A percentile compares a stretch with the other conserved stretches of the same genome.
These are phyloP conservation scores for Penicillium ucsense DNA, from an alignment of 495 filamentous ascomycete genomes.

Conservation along the genomic window DNA sequence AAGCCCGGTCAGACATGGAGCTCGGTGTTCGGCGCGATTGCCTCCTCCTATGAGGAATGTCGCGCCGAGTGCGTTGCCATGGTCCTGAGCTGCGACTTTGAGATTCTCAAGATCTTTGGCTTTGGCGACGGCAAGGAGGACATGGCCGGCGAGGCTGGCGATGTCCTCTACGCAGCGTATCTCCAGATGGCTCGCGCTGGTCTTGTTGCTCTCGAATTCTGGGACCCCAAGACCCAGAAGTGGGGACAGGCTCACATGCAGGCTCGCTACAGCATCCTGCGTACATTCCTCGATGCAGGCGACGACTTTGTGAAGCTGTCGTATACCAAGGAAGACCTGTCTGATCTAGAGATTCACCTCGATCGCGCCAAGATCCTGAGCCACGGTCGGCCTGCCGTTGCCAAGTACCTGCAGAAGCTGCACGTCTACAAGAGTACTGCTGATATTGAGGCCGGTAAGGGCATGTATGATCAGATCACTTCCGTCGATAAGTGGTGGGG, in stretches of 20 bases:
- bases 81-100: conserved; percentile 82
- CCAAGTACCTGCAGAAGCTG: conserved; percentile 80
- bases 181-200: conserved; percentile 89
- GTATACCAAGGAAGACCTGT: conserved; percentile 63
- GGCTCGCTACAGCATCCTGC: conserved; percentile 83
- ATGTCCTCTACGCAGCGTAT: conserved; percentile 78
- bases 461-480: conserved; percentile 76
- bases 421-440: conserved; percentile 90
- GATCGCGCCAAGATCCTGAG: conserved; percentile 76
- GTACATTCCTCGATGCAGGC: conserved; percentile 77
- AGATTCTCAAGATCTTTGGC: conserved; percentile 82
- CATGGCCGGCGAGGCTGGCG: conserved; percentile 66
- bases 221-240: conserved; percentile 75
- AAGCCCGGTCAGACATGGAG: conserved; percentile 93
- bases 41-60: conserved; percentile 80
- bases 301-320: conserved; percentile 73
- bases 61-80: conserved; percentile 86
- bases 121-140: conserved; percentile 66
- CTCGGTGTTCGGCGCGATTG: conserved; percentile 77
- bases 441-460: conserved; percentile 62
- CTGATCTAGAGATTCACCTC: conserved; percentile 68
- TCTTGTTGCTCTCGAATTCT: conserved; percentile 73
- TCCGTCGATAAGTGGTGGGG: conserved; percentile 73
- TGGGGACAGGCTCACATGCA: conserved; percentile 96
- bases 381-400: conserved; percentile 63